Conservation (phyloP, 805 yeast genomes). For the Barnettozyma wickerhamii region DNA sequence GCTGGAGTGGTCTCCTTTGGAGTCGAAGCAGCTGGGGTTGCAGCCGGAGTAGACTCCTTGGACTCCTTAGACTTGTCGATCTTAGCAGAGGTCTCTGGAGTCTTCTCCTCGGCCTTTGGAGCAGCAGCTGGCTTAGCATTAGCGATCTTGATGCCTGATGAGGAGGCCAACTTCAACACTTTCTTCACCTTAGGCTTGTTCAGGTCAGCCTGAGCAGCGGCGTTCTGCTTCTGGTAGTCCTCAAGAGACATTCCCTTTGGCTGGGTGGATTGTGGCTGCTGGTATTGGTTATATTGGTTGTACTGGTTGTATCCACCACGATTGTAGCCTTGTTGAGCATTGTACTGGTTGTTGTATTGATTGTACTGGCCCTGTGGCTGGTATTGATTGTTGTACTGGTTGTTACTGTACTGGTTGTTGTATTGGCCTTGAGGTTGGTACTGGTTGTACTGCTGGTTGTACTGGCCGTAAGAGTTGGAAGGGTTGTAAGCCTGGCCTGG, state of each 20-base stretch:
- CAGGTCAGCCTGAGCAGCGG: constrained; percentile 32
- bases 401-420: constrained; percentile 18
- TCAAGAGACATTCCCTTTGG: constrained; percentile 69
- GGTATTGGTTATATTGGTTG: constrained; percentile 21
- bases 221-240: constrained; percentile 65
- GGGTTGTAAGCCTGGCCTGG: constrained; percentile 36
- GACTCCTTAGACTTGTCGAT: constrained; percentile 22
- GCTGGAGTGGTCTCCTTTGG: constrained; percentile 16
- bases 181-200: constrained; percentile 55
- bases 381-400: constrained; percentile 17
- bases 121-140: constrained; percentile 33
- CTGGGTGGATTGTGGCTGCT: constrained; percentile 26
- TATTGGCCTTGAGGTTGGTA: constrained; percentile 20
- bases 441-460: constrained; percentile 6
- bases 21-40: constrained; percentile 27
- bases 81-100: constrained; percentile 22
- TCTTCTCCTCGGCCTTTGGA: constrained; percentile 23
- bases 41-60: constrained; percentile 26
- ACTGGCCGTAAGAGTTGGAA: constrained; percentile 13
- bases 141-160: constrained; percentile 61
- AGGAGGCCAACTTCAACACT: constrained; percentile 60
- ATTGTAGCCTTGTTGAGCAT: constrained; percentile 11
- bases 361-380: constrained; percentile 21
- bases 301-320: constrained; percentile 21
- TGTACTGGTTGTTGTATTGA: constrained; percentile 14